These are phyloP conservation scores for Mortierella sp. DNA, from an alignment of 371 early-diverging fungal genomes.

Conservation along the genomic window DNA sequence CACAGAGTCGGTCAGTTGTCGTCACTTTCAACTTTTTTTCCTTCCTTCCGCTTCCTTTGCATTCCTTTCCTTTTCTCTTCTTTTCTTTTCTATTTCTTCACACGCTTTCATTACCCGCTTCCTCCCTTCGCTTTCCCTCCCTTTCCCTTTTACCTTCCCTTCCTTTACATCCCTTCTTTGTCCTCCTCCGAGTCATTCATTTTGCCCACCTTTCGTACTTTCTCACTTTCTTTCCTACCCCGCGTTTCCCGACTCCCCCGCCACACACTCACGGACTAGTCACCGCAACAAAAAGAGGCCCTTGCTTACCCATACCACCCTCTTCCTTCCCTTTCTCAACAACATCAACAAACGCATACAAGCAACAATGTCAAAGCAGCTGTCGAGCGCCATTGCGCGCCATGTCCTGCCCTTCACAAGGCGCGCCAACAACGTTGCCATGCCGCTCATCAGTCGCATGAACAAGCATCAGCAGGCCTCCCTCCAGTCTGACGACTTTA, in stretches of 20 bases:
- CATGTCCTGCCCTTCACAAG: slow-evolving; percentile 54
- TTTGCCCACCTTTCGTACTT: background rate
- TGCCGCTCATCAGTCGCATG: slow-evolving; percentile 52
- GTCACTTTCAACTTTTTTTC: background rate
- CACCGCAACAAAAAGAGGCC: background rate
- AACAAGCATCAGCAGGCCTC: slow-evolving; percentile 58
- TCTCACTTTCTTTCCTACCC: background rate
- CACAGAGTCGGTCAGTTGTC: slow-evolving; percentile 3
- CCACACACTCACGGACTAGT: background rate
- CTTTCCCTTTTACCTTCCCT: background rate
- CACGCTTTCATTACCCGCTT: background rate
- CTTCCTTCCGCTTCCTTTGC: slow-evolving; percentile 5
- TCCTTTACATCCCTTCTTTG: background rate
- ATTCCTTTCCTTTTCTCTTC: background rate
- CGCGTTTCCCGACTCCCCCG: background rate
- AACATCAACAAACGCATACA: background rate
- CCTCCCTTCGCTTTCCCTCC: background rate
- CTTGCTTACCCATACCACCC: background rate
- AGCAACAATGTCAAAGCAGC: slow-evolving; percentile 49
- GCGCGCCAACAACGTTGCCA: slow-evolving; percentile 38
- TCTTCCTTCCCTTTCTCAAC: background rate
- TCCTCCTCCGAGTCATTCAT: slow-evolving; percentile 3
- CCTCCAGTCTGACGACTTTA: slow-evolving; percentile 33
- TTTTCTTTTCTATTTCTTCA: background rate
- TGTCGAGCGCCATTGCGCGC: slow-evolving; percentile 43